These are phyloP conservation scores for Helotiales sp. DNA, from an alignment of 2,329 filamentous ascomycete genomes.

Conservation along the genomic window DNA sequence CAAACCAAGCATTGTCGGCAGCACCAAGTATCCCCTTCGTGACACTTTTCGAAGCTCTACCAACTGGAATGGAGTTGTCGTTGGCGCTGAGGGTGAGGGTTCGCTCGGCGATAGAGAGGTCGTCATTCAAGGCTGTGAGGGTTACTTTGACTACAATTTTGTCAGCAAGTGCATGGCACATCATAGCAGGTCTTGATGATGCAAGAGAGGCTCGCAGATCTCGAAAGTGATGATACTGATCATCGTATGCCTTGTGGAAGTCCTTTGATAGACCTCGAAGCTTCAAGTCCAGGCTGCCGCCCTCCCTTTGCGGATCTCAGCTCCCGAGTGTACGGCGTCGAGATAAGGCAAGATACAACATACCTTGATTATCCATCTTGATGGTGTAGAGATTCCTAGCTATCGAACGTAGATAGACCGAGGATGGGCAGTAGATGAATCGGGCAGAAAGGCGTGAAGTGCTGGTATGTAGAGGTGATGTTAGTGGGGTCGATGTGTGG, in stretches of 20 bases:
- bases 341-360: conserved; percentile 12
- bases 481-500: background rate
- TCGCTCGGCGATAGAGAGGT: conserved; percentile 33
- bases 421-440: background rate
- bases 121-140: conserved; percentile 32
- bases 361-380: conserved; percentile 34
- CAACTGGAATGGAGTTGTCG: conserved; percentile 41
- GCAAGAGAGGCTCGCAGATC: background rate
- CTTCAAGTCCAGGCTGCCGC: conserved; percentile 1
- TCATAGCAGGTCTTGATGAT: background rate
- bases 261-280: background rate
- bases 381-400: background rate
- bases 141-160: conserved; percentile 32
- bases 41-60: conserved; percentile 52
- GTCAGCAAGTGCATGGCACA: conserved; percentile 19
- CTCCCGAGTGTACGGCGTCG: background rate
- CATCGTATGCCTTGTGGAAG: background rate
- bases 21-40: conserved; percentile 51
- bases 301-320: background rate
- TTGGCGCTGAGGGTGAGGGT: conserved; percentile 33
- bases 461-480: background rate
- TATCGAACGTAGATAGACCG: background rate
- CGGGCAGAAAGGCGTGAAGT: background rate
- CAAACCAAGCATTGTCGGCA: conserved; percentile 67
- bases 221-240: background rate